Percentiles rank a stretch among this genome's conserved stretches.
Evolutionary conservation across 2,329 filamentous ascomycete genomes (phyloP).

Genomic region (Nothopassalora personata): DNA sequence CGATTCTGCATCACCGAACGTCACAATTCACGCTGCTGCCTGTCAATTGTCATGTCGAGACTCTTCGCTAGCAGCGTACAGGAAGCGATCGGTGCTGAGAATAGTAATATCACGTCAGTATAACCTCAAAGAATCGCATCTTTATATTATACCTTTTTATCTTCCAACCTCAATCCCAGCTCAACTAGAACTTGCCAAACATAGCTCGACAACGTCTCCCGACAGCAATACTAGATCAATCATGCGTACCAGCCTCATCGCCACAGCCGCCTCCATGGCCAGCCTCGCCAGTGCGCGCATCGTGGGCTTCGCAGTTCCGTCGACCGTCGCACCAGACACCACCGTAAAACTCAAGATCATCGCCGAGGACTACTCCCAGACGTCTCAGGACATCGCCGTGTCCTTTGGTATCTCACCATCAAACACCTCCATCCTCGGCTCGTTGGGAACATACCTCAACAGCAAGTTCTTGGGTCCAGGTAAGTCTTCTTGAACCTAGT

Average conservation of each 20-base stretch:
- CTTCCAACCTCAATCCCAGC: background rate
- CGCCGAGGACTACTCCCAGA: conserved; percentile 43
- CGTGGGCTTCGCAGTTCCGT: conserved; percentile 40
- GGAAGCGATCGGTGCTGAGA: background rate
- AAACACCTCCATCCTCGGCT: conserved; percentile 2
- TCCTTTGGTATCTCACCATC: conserved; percentile 35
- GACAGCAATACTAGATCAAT: background rate
- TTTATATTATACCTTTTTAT: background rate
- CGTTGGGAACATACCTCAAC: conserved; percentile 9
- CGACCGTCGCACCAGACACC: conserved; percentile 37
- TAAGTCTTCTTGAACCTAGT: background rate
- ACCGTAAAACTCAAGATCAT: conserved; percentile 38
- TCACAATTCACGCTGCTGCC: background rate
- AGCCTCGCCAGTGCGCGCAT: conserved; percentile 37
- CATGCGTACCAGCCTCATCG: conserved; percentile 8
- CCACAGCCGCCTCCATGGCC: conserved; percentile 6
- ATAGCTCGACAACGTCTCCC: background rate
- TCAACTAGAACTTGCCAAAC: background rate
- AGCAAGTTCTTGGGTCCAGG: conserved; percentile 15
- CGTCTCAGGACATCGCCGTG: conserved; percentile 42
- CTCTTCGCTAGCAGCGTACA: background rate
- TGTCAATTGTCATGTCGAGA: background rate
- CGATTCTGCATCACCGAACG: background rate
- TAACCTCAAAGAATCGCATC: background rate
- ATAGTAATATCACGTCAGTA: background rate